These are phyloP conservation scores for Starmera stellimalicola DNA, from an alignment of 1,139 yeast species.

Conservation along the genomic window DNA sequence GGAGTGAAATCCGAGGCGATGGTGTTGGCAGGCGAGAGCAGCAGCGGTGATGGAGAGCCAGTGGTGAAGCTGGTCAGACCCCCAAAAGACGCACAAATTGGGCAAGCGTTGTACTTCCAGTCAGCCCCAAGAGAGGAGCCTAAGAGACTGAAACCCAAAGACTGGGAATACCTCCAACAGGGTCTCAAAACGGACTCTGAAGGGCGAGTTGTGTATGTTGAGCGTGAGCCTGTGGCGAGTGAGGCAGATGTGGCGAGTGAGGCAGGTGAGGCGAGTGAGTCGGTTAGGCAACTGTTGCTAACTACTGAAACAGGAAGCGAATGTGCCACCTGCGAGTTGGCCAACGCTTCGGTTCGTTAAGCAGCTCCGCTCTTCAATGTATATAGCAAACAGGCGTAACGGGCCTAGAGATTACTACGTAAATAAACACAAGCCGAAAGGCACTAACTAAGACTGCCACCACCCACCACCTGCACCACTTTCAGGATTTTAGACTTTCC, in stretches of 20 bases:
- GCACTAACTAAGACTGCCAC: no score
- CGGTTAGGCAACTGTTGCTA: no score
- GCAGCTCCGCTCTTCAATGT: no score
- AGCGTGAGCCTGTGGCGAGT: no score
- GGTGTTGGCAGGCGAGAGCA: conserved; percentile 41
- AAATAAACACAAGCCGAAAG: no score
- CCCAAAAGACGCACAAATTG: conserved; percentile 22
- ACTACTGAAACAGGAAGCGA: conserved; percentile 1
- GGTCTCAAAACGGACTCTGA: conserved; percentile 9
- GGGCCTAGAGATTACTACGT: no score
- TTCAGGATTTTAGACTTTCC: no score
- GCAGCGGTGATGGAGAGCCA: conserved; percentile 5
- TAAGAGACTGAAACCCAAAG: conserved; percentile 11
- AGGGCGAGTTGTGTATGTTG: conserved; percentile 11
- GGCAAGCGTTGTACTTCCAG: conserved; percentile 21
- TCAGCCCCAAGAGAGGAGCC: conserved; percentile 5
- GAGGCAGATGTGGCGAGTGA: no score
- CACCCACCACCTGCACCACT: no score
- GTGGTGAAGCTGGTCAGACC: conserved; percentile 31
- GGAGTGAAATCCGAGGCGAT: conserved; percentile 50
- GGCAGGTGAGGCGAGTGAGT: no score
- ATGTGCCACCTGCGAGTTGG: conserved; percentile 1
- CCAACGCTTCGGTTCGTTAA: conserved; percentile 2
- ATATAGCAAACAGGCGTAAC: no score
- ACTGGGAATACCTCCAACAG: conserved; percentile 15